Percentiles rank a stretch among this genome's conserved stretches.
phyloP scores from a whole-genome alignment of 2,329 filamentous ascomycete species.

The Exophiala calicioides region DNA sequence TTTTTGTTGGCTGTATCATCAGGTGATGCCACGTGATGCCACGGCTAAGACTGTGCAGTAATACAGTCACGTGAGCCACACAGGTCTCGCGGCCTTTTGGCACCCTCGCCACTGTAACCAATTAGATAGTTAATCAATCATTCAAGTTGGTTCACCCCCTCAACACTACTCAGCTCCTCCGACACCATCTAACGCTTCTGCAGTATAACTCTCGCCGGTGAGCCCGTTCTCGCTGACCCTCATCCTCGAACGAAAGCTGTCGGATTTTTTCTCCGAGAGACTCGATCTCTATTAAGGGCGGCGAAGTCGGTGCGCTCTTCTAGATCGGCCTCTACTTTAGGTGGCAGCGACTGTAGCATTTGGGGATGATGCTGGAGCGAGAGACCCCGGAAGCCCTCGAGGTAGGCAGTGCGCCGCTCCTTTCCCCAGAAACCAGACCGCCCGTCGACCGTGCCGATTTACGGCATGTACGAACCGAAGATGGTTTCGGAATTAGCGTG shows the following conservation, averaged over 20 bases:
- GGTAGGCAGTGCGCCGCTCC: conserved; percentile 24
- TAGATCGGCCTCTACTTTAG: conserved; percentile 23
- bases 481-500: conserved; percentile 27
- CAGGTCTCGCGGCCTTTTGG: no score
- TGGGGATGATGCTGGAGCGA: conserved; percentile 25
- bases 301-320: conserved; percentile 16
- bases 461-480: conserved; percentile 26
- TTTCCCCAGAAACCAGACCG: conserved; percentile 26
- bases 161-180: conserved; percentile 21
- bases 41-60: no score
- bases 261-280: conserved; percentile 14
- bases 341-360: conserved; percentile 21
- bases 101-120: no score
- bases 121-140: no score
- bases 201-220: conserved; percentile 19
- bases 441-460: conserved; percentile 27
- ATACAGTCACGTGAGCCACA: no score
- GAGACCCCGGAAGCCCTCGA: conserved; percentile 27
- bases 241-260: conserved; percentile 1
- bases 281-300: conserved; percentile 17
- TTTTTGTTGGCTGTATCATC: no score
- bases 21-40: no score
- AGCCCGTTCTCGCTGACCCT: conserved; percentile 6
- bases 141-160: no score
- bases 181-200: conserved; percentile 23